Percentiles rank a stretch among this genome's conserved stretches.
These are phyloP conservation scores for Marasmius oreades DNA, from an alignment of 1,284 basidiomycete genomes.

Conservation along the genomic window DNA sequence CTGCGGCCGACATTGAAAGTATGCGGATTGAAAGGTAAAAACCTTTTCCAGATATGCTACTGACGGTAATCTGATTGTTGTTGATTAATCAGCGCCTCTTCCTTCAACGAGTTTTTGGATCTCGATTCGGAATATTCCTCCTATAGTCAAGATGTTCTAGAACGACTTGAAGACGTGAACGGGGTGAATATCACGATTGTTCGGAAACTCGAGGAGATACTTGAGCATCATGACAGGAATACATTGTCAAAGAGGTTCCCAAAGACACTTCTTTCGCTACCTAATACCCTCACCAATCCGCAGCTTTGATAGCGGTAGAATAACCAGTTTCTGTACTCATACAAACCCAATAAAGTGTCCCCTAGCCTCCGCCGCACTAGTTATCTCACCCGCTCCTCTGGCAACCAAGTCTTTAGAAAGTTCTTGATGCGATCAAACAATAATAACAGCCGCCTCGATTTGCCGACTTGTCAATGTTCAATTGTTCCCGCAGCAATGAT, in stretches of 20 bases:
- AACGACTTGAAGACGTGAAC: constrained; percentile 27
- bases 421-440: too few species aligned
- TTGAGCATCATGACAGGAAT: constrained; percentile 29
- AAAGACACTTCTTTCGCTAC: constrained; percentile 6
- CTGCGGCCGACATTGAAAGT: constrained; percentile 34
- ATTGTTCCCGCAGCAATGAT: background rate
- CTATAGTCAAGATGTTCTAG: constrained; percentile 26
- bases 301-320: background rate
- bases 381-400: too few species aligned
- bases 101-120: constrained; percentile 33
- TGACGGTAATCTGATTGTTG: constrained; percentile 4
- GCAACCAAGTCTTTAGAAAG: too few species aligned
- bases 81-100: constrained; percentile 21
- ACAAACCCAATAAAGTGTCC: too few species aligned
- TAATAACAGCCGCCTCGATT: background rate
- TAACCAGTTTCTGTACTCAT: too few species aligned
- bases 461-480: background rate
- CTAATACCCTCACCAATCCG: background rate
- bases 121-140: constrained; percentile 35
- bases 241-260: constrained; percentile 35
- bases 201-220: constrained; percentile 1
- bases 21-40: constrained; percentile 37
- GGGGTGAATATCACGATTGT: constrained; percentile 18
- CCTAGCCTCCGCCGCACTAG: too few species aligned
- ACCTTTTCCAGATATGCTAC: constrained; percentile 13